Base-by-base conservation (phyloP, 1,139 yeast species). In the Yamadazyma kanchanaburiensis region DNA sequence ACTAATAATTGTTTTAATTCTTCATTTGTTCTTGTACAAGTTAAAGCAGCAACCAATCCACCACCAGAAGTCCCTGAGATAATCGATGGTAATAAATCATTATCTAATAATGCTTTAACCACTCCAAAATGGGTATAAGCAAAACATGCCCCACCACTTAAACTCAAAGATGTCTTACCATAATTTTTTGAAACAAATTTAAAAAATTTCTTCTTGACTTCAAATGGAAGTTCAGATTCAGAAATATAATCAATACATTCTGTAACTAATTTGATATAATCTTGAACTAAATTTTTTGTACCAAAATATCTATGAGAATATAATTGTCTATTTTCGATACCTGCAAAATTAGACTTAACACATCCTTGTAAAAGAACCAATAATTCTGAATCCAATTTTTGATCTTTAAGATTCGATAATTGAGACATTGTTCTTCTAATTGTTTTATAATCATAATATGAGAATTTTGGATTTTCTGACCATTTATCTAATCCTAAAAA, bases 1-100 rank as follows among this genome's bases (percentile, higher is more conserved):
- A 63, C 74, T 12, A 84, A 49, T 21, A 82, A 48, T 33, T 70
- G 53, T 26, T 60, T 55, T 28, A 84, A 61, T 47, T 84, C 94
- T 17, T 77, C 80, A 45, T 81, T 71, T 1, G 87, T 78, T 35
- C 89, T 58, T 0, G 87, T 77, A 34, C 89, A 74, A 0, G 83
- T 75, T 26, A 84, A 53, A 0, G 89, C 84, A 0, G 94, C 91
- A 15, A 83, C 76, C n/a, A 82, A 54, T 1, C 88, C 91, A 8
- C 94, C 94, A 3, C 94, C 94, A 2, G 87, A 78, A 0, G 94
- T 84, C 1, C 94, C 94, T 19, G 86, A 76, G 11, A 84, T 64
- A 24, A 84, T 80, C 9, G 68, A 65, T 2, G 94, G 94, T 32
- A 84, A 57, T 30, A 76, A 57, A 46, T 78, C 80, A 33, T 74